Base-by-base conservation (phyloP, 208 protist species). In the Herpetomonas tarakana region DNA sequence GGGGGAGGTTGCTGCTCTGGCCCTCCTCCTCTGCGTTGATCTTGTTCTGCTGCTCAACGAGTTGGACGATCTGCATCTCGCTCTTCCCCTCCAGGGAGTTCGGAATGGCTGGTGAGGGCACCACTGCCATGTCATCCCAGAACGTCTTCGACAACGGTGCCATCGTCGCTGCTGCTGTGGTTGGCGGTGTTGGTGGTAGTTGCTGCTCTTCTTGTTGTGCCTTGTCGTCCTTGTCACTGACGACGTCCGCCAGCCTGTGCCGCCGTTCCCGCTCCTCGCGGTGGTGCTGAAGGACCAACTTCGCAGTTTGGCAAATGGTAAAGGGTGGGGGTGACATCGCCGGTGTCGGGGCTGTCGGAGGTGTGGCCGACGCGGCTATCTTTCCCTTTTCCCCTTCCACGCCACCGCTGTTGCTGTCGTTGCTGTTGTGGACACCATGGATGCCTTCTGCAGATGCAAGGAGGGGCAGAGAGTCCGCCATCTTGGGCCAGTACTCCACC, bases 51-150 rank as follows among this genome's bases (percentile, higher is more conserved):
- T 26, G 31, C 14, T 3, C n/a, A 24, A 24, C 52, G n/a, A 67
- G 45, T 24, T 52, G 54, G 38, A 69, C 61, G 6, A 64, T 27
- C 39, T 30, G 25, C 25, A 78, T 21, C 45, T 68, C 54, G 29
- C 71, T 78, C 51, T 51, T 27, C 9, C 58, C 55, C 51, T 77
- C 65, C n/a, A 71, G n/a, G 2, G 71, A 58, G 60, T 73, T 78
- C 2, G 71, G 71, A 19, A 77, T 66, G 7, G 71, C 71, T 0
- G 65, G 47, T 1, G 71, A 69, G 14, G 71, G 71, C 27, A 78
- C 38, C 7, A 69, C 71, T 2, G 60, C 58, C 52, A 75, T 59
- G 35, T 75, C 68, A 0, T 29, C 30, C 68, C 68, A 69, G 35
- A 41, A 41, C 6, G 35, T 18, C 35, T 41, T 41, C 35, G n/a